phyloP scores from a whole-genome alignment of 371 early-diverging fungal genomes.

The Syncephalis fuscata region DNA sequence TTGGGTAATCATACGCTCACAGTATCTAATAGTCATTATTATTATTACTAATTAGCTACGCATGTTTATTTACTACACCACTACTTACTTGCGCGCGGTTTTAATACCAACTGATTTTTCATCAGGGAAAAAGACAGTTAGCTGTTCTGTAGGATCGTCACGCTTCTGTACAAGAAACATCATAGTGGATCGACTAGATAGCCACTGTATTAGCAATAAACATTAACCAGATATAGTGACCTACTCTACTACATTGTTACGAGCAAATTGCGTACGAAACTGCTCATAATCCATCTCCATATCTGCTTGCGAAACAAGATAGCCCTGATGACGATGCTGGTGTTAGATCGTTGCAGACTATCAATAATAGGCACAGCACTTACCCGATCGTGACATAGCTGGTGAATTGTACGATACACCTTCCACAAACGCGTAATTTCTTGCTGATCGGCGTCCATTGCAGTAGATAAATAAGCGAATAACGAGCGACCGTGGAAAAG shows the following conservation, averaged over 20 bases:
- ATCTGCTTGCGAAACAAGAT: slow-evolving; percentile 62
- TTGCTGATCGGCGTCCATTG: slow-evolving; percentile 33
- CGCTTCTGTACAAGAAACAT: slow-evolving; percentile 77
- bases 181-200: slow-evolving; percentile 49
- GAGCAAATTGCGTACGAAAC: slow-evolving; percentile 54
- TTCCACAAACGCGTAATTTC: slow-evolving; percentile 64
- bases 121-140: slow-evolving; percentile 85
- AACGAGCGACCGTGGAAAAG: no score
- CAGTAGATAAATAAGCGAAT: not conserved
- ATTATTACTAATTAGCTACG: no score
- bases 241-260: slow-evolving; percentile 66
- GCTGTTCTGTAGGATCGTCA: slow-evolving; percentile 64
- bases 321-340: slow-evolving; percentile 35
- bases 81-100: slow-evolving; percentile 68
- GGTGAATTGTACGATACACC: slow-evolving; percentile 74
- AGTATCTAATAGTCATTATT: slow-evolving; percentile 28
- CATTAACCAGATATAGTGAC: slow-evolving; percentile 4
- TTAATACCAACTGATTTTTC: slow-evolving; percentile 82
- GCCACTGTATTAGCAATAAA: not conserved
- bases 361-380: not conserved
- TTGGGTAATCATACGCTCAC: slow-evolving; percentile 71
- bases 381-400: slow-evolving; percentile 77
- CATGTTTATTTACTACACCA: not conserved
- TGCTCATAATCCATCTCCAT: slow-evolving; percentile 67
- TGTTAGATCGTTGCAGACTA: not conserved